Evolutionary conservation across 768 basidiomycete species (phyloP), one percentile per base, ranked within the genome.

Genomic region (Suillus subluteus): DNA sequence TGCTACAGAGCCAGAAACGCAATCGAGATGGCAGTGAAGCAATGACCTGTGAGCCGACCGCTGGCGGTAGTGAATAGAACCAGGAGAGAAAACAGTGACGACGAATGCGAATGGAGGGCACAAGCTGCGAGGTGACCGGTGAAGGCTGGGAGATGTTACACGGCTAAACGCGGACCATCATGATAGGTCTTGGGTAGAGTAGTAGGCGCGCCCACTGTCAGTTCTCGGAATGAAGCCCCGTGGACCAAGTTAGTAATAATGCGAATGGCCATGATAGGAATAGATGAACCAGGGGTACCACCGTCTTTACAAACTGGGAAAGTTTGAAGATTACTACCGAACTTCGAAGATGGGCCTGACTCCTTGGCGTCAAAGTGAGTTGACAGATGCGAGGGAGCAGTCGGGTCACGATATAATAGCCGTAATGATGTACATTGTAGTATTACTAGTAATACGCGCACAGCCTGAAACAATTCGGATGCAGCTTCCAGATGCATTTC

Each of bases 181-280:
- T 26, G 26, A n/a, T n/a, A 26, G 23, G n/a, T 59, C 23, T 59
- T 16, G 38, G 48, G 46, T 48, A 46, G 40, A 37, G 6, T 23
- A 32, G 54, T 23, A 32, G 54, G 32, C 30, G 9, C 37, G 26
- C 48, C 46, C 40, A 43, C 62, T 50, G 35, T 63, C 62, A 67
- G 61, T 58, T 66, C 58, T 43, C 16, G 37, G 62, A 35, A 56
- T 56, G 21, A 56, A 56, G 48, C 38, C 48, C 50, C 58, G 66
- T 64, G 67, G 35, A 65, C 62, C 64, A 41, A 65, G 64, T n/a
- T 62, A 21, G 26, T 26, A 26, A 26, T 26, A 26, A 26, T 26
- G 26, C 38, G 54, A 26, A 35, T 30, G 32, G 8, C 58, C 7
- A 38, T 63, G 62, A 63, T 38, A 62, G 65, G 46, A 40, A 65